Conservation (phyloP, 2,329 filamentous ascomycete species). For the Penicillium sp. region DNA sequence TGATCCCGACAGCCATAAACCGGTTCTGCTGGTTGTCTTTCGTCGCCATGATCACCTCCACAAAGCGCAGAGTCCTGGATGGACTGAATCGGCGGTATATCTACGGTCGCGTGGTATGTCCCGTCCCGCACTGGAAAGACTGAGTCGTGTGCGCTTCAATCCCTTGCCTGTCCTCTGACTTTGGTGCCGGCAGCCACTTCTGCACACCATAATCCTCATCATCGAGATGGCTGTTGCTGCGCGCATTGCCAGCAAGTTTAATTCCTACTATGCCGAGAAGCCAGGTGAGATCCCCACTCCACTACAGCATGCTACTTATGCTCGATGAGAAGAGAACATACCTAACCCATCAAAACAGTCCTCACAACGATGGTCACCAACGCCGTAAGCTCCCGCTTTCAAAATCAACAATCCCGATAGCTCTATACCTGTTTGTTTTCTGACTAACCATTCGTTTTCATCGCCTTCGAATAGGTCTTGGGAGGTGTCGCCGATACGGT, state of each 20-base stretch:
- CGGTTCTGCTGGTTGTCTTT: slow-evolving; percentile 16
- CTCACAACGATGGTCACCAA: slow-evolving; percentile 99
- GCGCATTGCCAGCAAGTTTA: slow-evolving; percentile 79
- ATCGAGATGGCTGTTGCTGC: slow-evolving; percentile 84
- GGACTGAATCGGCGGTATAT: slow-evolving; percentile 45
- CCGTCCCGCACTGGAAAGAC: neutral
- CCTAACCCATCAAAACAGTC: slow-evolving; percentile 47
- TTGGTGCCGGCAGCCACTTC: slow-evolving; percentile 60
- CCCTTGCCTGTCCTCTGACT: slow-evolving; percentile 7
- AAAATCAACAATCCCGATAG: neutral
- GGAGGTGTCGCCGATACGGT: slow-evolving; percentile 95
- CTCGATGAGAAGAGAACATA: slow-evolving; percentile 7
- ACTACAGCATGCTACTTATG: neutral
- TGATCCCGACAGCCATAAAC: slow-evolving; percentile 13
- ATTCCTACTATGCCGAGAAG: slow-evolving; percentile 84
- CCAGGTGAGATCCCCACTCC: slow-evolving; percentile 56
- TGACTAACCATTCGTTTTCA: slow-evolving; percentile 7
- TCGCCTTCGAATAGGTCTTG: slow-evolving; percentile 52
- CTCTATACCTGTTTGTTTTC: neutral
- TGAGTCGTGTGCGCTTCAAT: neutral
- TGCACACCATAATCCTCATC: slow-evolving; percentile 78
- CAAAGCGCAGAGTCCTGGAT: slow-evolving; percentile 39
- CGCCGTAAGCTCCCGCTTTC: slow-evolving; percentile 52
- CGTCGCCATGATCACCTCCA: slow-evolving; percentile 36
- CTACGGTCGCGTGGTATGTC: slow-evolving; percentile 41